Evolutionary conservation across 495 filamentous ascomycete species (phyloP).

Genomic region (Neurospora sp.): DNA sequence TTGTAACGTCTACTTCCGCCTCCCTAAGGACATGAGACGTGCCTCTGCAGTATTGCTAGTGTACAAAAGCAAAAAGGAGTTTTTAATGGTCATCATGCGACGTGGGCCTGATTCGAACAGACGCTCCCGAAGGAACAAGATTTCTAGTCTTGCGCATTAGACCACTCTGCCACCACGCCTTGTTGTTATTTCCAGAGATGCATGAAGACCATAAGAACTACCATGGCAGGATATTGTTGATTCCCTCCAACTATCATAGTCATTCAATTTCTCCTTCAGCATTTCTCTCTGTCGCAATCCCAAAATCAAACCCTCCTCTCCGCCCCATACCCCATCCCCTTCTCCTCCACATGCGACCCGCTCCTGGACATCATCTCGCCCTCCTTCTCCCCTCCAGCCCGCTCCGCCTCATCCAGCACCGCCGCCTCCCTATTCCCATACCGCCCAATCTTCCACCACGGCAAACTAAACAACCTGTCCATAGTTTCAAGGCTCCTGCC

Average conservation of each 20-base stretch:
- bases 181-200: background rate
- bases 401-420: slow-evolving; percentile 27
- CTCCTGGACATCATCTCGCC: slow-evolving; percentile 7
- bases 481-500: slow-evolving; percentile 54
- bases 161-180: background rate
- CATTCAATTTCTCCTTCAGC: background rate
- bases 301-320: background rate
- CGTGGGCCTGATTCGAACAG: background rate
- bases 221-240: background rate
- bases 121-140: background rate
- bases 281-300: background rate
- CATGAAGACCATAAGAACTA: background rate
- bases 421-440: slow-evolving; percentile 50
- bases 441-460: slow-evolving; percentile 55
- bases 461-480: slow-evolving; percentile 57
- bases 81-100: background rate
- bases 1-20: background rate
- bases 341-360: slow-evolving; percentile 1
- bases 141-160: background rate
- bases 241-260: background rate
- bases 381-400: slow-evolving; percentile 14
- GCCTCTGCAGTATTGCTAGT: background rate
- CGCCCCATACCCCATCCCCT: background rate
- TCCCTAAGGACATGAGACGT: background rate
- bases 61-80: background rate